phyloP scores from a whole-genome alignment of 352 stramenopile genomes.

The Phytophthora citrophthora region DNA sequence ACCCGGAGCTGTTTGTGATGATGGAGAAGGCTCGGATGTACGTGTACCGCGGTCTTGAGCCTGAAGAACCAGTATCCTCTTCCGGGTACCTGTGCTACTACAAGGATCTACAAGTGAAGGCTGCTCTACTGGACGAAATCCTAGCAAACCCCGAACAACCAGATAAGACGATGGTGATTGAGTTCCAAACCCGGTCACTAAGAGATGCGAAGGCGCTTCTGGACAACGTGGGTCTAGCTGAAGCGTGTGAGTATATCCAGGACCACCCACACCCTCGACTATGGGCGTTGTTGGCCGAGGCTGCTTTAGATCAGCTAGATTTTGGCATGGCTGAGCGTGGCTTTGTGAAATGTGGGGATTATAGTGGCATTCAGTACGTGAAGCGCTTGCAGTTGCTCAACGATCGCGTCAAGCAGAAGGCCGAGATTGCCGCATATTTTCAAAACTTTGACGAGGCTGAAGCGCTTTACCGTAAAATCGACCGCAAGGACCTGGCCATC shows the following conservation, averaged over 20 bases:
- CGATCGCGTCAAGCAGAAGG: slow-evolving; percentile 92
- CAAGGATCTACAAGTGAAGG: slow-evolving; percentile 88
- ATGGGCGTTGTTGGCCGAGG: slow-evolving; percentile 89
- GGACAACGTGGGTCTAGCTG: slow-evolving; percentile 78
- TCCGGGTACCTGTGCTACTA: slow-evolving; percentile 91
- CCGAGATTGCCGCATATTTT: slow-evolving; percentile 91
- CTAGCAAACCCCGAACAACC: slow-evolving; percentile 81
- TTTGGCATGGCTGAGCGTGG: slow-evolving; percentile 92
- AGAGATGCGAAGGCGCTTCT: slow-evolving; percentile 89
- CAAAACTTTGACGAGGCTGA: slow-evolving; percentile 94
- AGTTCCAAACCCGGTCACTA: slow-evolving; percentile 90
- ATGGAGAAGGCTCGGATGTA: slow-evolving; percentile 94
- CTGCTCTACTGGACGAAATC: slow-evolving; percentile 86
- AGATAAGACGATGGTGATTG: slow-evolving; percentile 82
- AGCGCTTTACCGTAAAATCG: slow-evolving; percentile 92
- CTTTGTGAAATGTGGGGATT: slow-evolving; percentile 93
- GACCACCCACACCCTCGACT: slow-evolving; percentile 86
- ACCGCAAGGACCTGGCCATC: slow-evolving; percentile 94
- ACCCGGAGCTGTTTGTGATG: slow-evolving; percentile 92
- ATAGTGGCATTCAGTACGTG: slow-evolving; percentile 94
- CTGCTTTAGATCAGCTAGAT: slow-evolving; percentile 90
- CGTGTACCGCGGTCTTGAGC: slow-evolving; percentile 82
- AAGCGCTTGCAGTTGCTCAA: slow-evolving; percentile 89
- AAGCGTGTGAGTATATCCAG: slow-evolving; percentile 86
- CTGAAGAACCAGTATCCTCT: slow-evolving; percentile 91